Percentiles rank a stretch among this genome's conserved stretches.
Evolutionary conservation across 306 rosid genomes (phyloP).

Genomic region (Acacia melanoxylon): DNA sequence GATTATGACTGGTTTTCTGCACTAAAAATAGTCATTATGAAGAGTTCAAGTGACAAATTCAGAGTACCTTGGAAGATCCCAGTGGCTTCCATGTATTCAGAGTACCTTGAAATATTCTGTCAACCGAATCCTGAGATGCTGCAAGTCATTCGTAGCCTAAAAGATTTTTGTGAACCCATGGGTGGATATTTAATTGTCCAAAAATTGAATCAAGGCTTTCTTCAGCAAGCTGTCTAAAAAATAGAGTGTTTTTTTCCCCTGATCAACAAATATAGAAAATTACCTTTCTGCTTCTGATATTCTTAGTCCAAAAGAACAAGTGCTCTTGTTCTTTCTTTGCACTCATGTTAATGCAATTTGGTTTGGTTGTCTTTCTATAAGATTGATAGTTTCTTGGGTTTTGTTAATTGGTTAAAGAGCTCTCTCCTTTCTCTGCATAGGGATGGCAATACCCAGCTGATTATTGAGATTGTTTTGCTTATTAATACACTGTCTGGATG

Average conservation of each 20-base stretch:
- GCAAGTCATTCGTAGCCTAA: constrained; percentile 42
- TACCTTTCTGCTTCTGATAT: constrained; percentile 18
- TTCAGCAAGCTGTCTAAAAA: constrained; percentile 60
- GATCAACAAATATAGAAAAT: constrained; percentile 40
- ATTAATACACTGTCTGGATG: no score
- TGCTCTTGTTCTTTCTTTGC: no score
- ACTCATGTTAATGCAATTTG: no score
- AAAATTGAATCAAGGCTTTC: constrained; percentile 68
- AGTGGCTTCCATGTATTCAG: constrained; percentile 20
- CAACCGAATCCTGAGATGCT: constrained; percentile 63
- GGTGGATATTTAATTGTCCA: constrained; percentile 43
- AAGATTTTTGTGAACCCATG: constrained; percentile 34
- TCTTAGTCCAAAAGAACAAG: no score
- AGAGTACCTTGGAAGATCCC: constrained; percentile 19
- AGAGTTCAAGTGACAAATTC: constrained; percentile 22
- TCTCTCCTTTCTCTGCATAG: no score
- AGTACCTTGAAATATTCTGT: constrained; percentile 68
- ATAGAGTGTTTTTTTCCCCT: constrained; percentile 63
- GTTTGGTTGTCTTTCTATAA: no score
- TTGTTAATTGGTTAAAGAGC: no score
- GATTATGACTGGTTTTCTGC: background rate
- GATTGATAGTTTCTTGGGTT: no score
- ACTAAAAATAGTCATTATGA: background rate
- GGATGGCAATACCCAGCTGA: no score
- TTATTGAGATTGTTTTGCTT: no score